A percentile compares a stretch with the other conserved stretches of the same genome.
Evolutionary conservation across 805 yeast genomes (phyloP).

Genomic region (Novakomyces olei): DNA sequence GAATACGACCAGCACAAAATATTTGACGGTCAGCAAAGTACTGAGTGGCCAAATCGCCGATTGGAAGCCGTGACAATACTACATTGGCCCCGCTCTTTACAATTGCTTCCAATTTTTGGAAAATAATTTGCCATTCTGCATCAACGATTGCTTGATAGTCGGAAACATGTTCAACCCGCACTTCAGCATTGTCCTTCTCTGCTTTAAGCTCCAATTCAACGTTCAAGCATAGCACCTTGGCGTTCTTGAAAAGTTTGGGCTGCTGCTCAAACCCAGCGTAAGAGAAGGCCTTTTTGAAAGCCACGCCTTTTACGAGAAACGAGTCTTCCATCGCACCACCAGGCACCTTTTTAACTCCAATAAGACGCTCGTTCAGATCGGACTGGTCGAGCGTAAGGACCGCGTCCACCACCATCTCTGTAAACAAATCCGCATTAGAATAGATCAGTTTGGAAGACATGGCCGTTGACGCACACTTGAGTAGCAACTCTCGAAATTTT

Average conservation of each 20-base stretch:
- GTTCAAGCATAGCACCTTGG: constrained; percentile 65
- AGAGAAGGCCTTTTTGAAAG: constrained; percentile 88
- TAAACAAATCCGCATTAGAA: constrained; percentile 70
- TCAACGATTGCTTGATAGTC: constrained; percentile 93
- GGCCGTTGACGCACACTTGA: constrained; percentile 88
- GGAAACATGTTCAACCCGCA: constrained; percentile 74
- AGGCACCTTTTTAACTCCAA: constrained; percentile 83
- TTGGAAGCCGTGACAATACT: constrained; percentile 82
- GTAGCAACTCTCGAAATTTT: constrained; percentile 53
- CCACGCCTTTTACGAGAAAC: constrained; percentile 74
- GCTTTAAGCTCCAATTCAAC: constrained; percentile 93
- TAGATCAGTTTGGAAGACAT: constrained; percentile 89
- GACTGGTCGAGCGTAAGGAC: constrained; percentile 67
- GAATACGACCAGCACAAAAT: constrained; percentile 92
- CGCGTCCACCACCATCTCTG: constrained; percentile 92
- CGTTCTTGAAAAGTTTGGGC: constrained; percentile 62
- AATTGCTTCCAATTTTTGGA: constrained; percentile 65
- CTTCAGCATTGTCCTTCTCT: constrained; percentile 97
- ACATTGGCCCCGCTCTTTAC: constrained; percentile 74
- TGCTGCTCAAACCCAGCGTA: constrained; percentile 99
- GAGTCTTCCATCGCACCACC: constrained; percentile 97
- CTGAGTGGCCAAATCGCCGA: constrained; percentile 98
- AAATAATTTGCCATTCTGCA: constrained; percentile 95
- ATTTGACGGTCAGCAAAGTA: constrained; percentile 88
- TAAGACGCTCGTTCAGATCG: constrained; percentile 68